Evolutionary conservation across 805 yeast species (phyloP).

Genomic region (Pichia occidentalis): DNA sequence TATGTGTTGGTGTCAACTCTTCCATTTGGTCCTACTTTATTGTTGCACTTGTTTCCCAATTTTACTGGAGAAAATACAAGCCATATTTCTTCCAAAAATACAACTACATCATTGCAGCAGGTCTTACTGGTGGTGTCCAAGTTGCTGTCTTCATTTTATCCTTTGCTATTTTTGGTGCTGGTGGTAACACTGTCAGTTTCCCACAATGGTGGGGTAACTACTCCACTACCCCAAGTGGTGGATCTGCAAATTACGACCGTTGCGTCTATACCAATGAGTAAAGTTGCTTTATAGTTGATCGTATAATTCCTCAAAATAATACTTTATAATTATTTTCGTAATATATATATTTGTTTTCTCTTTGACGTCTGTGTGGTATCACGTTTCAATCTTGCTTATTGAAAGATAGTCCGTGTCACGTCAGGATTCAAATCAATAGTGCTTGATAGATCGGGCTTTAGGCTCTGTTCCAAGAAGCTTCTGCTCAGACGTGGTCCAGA

Average conservation of each 20-base stretch:
- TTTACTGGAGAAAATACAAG: constrained; percentile 23
- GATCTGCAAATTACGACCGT: background rate
- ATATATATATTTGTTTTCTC: too few species aligned
- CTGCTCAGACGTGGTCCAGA: too few species aligned
- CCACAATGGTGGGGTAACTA: constrained; percentile 31
- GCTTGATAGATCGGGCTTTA: too few species aligned
- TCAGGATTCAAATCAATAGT: too few species aligned
- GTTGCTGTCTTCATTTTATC: constrained; percentile 29
- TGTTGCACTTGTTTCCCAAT: constrained; percentile 23
- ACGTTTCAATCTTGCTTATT: too few species aligned
- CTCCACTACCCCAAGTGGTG: background rate
- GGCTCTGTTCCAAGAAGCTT: too few species aligned
- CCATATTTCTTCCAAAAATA: constrained; percentile 34
- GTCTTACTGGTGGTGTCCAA: constrained; percentile 41
- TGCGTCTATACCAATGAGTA: background rate
- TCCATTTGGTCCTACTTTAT: constrained; percentile 27
- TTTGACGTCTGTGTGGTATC: too few species aligned
- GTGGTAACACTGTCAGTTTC: constrained; percentile 26
- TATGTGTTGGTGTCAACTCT: constrained; percentile 30
- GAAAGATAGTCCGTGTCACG: too few species aligned
- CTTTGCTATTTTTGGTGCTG: constrained; percentile 30
- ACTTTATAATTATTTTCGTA: too few species aligned
- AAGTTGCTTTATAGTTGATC: too few species aligned
- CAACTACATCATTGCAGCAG: constrained; percentile 45
- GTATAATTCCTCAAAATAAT: too few species aligned